Evolutionary conservation across 2,329 filamentous ascomycete species (phyloP), one percentile per base, ranked within the genome.

Genomic region (Exophiala dermatitidis): DNA sequence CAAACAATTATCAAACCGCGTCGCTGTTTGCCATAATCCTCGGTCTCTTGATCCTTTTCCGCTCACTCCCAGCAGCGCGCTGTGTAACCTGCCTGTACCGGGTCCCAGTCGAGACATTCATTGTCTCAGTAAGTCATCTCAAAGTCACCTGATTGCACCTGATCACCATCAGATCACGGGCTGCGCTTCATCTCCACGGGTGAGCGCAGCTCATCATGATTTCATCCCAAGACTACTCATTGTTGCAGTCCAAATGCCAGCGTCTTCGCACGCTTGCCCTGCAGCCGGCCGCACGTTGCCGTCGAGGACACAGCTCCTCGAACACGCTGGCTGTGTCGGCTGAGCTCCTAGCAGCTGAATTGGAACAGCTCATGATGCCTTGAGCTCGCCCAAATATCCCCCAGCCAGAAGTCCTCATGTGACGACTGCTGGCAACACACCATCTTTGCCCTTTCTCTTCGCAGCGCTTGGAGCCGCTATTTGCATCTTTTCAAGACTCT

Each of bases 91-190:
- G 37, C 19, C 45, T 41, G 56, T 40, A 52, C 42, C 54, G 29
- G 48, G 41, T 26, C 46, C 50, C 5, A 19, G 44, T 33, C n/a
- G 6, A 31, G 38, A 3, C 8, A 36, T 36, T n/a, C 33, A 36
- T 36, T n/a, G 33, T 4, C 3, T 51, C 44, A 41, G 51, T 52
- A 50, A 56, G 50, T 52, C 37, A 41, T 32, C 37, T 43, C 33
- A 42, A 56, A 54, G 55, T 58, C 55, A 58, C 55, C 55, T 58
- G 55, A 58, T 58, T 30, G 42, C 53, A 55, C 53, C 53, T 53
- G 55, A 58, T 58, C 54, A 19, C 19, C 42, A 41, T 44, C 31
- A 29, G 38, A 44, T 47, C 42, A 47, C 50, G 43, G 41, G 49
- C 49, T 46, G 46, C 50, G 50, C 54, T 53, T 38, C 43, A 45